Base-by-base conservation (phyloP, 495 filamentous ascomycete genomes). In the Hypoxylon lenormandii region DNA sequence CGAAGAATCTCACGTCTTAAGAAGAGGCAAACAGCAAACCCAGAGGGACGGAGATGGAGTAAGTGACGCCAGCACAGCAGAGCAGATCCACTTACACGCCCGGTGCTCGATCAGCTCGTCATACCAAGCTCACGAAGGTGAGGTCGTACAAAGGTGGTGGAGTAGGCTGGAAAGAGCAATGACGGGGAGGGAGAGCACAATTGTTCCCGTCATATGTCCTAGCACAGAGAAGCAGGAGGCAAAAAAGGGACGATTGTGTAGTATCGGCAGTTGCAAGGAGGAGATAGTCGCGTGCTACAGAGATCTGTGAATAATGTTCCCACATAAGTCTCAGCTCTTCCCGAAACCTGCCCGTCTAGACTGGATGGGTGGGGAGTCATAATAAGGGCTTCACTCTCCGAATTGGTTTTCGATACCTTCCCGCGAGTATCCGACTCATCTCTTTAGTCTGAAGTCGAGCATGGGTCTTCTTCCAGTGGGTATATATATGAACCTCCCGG, bases 281-380 rank as follows among this genome's bases (percentile, higher is more conserved):
- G 26, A 65, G 68, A 66, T 70, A 70, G 68, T 70, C 61, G 61
- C 68, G 68, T 70, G 61, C 57, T 70, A 70, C 68, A 66, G 68
- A 70, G 68, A 70, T 70, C 68, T 64, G 43, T 66, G 21, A 45
- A 38, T 46, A 26, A 62, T 54, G 61, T 57, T 52, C 54, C 58
- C 68, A 62, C 62, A 65, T 65, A 60, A 66, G 68, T 70, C 68
- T 70, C 68, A 70, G 61, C 56, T 40, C 61, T 70, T 66, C 54
- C 68, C 68, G 68, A 70, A 43, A 70, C 68, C 61, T n/a, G 51
- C 65, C 56, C 66, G 62, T 65, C 56, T 22, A 70, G 57, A 66
- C 48, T 69, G 61, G 38, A 62, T 65, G 38, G 56, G 61, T 45
- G 45, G 49, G 42, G 55, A 37, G 56, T 49, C 64, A 66, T 22